Percentiles rank a stretch among this genome's conserved stretches.
phyloP scores from a whole-genome alignment of 768 basidiomycete genomes.

The Pulveroboletus sp. region DNA sequence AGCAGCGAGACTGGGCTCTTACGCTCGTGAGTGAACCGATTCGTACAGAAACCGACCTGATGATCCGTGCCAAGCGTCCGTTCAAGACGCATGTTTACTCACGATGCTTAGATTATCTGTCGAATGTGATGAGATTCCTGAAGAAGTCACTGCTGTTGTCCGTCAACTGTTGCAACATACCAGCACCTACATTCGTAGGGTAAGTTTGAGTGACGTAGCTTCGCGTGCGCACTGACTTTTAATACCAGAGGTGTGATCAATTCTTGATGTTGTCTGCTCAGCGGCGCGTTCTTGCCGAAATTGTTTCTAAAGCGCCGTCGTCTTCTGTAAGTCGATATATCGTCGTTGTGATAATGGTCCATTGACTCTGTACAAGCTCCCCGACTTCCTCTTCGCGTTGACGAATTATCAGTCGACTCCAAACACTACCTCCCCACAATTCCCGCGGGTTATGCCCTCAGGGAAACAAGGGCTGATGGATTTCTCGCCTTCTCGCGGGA shows the following conservation, averaged over 20 bases:
- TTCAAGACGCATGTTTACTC: conserved; percentile 70
- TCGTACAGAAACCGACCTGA: conserved; percentile 8
- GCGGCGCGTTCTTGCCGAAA: conserved; percentile 40
- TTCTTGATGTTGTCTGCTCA: conserved; percentile 50
- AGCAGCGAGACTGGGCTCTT: conserved; percentile 35
- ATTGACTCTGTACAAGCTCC: conserved; percentile 45
- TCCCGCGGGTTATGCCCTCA: conserved; percentile 8
- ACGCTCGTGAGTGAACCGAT: conserved; percentile 39
- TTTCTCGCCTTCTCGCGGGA: conserved; percentile 22
- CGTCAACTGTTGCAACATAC: conserved; percentile 39
- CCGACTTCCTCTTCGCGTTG: conserved; percentile 59
- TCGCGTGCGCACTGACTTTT: conserved; percentile 3
- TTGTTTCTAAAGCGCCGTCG: conserved; percentile 46
- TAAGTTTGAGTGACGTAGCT: conserved; percentile 27
- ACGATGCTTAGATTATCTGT: conserved; percentile 65
- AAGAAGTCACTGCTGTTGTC: conserved; percentile 40
- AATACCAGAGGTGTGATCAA: conserved; percentile 61
- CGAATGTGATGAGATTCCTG: conserved; percentile 52
- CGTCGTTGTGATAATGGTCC: conserved; percentile 1
- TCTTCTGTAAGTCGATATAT: conserved; percentile 45
- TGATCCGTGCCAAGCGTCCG: conserved; percentile 42
- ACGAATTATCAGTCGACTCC: conserved; percentile 29
- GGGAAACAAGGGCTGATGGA: conserved; percentile 15
- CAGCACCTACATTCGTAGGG: conserved; percentile 55
- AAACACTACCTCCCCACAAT: not conserved